Base-by-base conservation (phyloP, 1,139 yeast genomes). In the Yamadazyma siamensis region DNA sequence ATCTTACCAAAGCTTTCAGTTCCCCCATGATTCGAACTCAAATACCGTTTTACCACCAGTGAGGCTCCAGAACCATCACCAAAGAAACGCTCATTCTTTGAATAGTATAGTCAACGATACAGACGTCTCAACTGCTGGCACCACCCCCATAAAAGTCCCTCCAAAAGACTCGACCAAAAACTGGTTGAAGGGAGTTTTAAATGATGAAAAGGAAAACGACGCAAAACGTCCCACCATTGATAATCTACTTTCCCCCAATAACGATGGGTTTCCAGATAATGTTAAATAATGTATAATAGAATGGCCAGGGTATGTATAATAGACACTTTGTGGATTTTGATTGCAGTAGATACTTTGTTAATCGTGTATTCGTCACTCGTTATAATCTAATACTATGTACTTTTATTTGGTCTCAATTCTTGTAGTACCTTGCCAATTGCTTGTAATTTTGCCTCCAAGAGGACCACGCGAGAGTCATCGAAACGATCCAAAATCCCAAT, bases 211-310 rank as follows among this genome's bases (percentile, higher is more conserved):
- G 3, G 5, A 16, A 13, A 8, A n/a, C 15, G 16, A 13, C 10
- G 11, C 29, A 8, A 56, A 55, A 30, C 61, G 55, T 36, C 67
- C 66, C 3, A 56, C 67, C n/a, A 61, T 64, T 24, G 50, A 59
- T 34, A 59, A 54, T 44, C 49, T 64, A 31, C 43, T 63, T 31
- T 56, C 64, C 10, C 64, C 60, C 3, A 45, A 47, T 32, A 51
- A 52, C 23, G 48, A 48, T 26, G 43, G 38, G 19, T 50, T 52
- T 31, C 40, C 52, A 7, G 34, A 35, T 14, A 22, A 38, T 28
- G 28, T 35, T 13, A 28, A 27, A 24, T 26, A 28, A 28, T 33
- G 34, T 31, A 34, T 26, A 34, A 26, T 34, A 34, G 31, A 24
- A 30, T 26, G 10, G 19, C 13, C 27, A 15, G 26, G 13, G 6